Evolutionary conservation across 352 stramenopile species (phyloP), one percentile per base, ranked within the genome.

Genomic region (Thalassiosira hispida): DNA sequence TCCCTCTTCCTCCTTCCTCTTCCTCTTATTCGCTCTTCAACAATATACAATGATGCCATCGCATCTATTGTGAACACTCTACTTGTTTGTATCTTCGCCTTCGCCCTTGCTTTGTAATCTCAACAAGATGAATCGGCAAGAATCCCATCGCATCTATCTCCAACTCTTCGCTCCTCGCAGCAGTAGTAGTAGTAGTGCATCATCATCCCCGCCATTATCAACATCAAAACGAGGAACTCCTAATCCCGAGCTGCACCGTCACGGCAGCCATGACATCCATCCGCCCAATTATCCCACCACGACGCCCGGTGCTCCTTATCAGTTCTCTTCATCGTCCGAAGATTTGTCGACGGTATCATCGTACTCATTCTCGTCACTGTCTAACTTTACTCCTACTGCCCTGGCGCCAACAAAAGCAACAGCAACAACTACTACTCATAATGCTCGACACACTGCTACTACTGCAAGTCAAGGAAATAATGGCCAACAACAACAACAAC

Each of bases 131-230:
- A 81, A 69, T 53, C 77, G 77, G 9, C 77, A 84, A 71, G 78
- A 85, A 60, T 79, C 72, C 7, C 78, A 85, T 47, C 64, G 78
- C 35, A 85, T 85, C 25, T 85, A 82, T 49, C 55, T 85, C 6
- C 78, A 85, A 73, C 18, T 72, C 8, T 84, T 84, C 29, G 27
- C 63, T 25, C 70, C 77, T 29, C 67, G 55, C 25, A 71, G 29
- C 42, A 29, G 42, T 35, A 8, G 44, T 25, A 27, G 22, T 35
- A 2, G 22, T 49, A 11, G 38, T 38, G 25, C 46, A 18, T 14
- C 69, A 40, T 31, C 38, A 46, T 46, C 38, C 38, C 7, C 38
- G 14, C 7, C 38, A 14, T 46, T 12, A 51, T 23, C 42, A 51
- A 4, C 42, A 12, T 40, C 35, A 8, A 55, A 14, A 27, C 3